Evolutionary conservation across 352 stramenopile genomes (phyloP).

Genomic region (Halophytophthora batemanensis): DNA sequence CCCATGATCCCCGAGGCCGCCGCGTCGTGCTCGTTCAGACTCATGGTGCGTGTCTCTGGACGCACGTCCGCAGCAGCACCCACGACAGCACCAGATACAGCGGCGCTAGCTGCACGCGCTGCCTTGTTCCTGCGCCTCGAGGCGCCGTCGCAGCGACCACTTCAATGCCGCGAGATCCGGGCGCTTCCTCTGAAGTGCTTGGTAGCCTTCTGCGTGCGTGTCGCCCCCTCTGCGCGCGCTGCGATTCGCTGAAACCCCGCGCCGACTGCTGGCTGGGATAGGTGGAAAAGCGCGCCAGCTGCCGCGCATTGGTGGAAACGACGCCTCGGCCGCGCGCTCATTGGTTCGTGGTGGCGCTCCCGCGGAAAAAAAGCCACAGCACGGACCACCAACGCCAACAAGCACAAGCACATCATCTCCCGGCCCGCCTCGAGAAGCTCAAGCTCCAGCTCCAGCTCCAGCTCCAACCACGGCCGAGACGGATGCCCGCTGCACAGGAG

Average conservation of each 20-base stretch:
- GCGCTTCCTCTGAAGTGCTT: too few species aligned
- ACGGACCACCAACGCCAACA: neutral
- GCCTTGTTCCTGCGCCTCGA: too few species aligned
- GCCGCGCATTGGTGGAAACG: slow-evolving; percentile 4
- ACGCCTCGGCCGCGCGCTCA: neutral
- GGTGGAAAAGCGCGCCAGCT: slow-evolving; percentile 3
- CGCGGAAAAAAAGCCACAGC: too few species aligned
- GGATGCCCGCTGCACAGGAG: slow-evolving; percentile 12
- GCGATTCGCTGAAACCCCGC: slow-evolving; percentile 13
- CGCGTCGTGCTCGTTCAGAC: slow-evolving; percentile 34
- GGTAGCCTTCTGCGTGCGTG: too few species aligned
- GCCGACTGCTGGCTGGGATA: slow-evolving; percentile 1
- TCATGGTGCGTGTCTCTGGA: slow-evolving; percentile 8
- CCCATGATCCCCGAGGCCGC: slow-evolving; percentile 22
- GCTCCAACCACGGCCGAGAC: neutral
- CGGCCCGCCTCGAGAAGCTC: too few species aligned
- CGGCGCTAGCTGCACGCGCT: too few species aligned
- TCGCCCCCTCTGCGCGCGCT: neutral
- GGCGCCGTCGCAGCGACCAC: slow-evolving; percentile 4
- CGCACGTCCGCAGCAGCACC: too few species aligned
- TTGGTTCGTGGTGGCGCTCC: too few species aligned
- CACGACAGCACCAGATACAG: too few species aligned
- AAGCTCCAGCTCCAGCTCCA: too few species aligned
- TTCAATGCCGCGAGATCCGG: slow-evolving; percentile 10
- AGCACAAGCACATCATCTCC: too few species aligned